A percentile compares a stretch with the other conserved stretches of the same genome.
These are phyloP conservation scores for Tetracentron sinense DNA, from an alignment of 164 flowering plant genomes.

Conservation along the genomic window DNA sequence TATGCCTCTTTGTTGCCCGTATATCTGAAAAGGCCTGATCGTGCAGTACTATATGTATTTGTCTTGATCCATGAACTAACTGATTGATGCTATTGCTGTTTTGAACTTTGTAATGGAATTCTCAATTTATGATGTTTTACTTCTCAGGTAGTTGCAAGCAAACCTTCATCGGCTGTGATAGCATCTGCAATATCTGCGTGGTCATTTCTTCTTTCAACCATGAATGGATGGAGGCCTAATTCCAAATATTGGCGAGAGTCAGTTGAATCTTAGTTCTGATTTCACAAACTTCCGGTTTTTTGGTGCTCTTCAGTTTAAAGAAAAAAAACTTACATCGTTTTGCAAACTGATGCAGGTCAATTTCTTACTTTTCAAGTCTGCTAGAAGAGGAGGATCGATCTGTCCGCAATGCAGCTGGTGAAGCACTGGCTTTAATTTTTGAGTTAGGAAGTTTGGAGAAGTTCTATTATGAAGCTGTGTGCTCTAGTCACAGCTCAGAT, in stretches of 20 bases:
- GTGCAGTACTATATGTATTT: not conserved
- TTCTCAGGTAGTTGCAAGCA: slow-evolving; percentile 57
- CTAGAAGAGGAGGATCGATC: slow-evolving; percentile 78
- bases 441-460: slow-evolving; percentile 64
- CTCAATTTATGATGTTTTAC: not conserved
- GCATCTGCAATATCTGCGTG: slow-evolving; percentile 77
- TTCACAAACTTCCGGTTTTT: not conserved
- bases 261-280: slow-evolving; percentile 21
- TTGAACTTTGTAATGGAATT: not conserved
- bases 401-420: slow-evolving; percentile 86
- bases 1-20: not conserved
- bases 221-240: slow-evolving; percentile 46
- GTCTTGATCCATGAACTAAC: not conserved
- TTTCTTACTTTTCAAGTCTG: slow-evolving; percentile 54
- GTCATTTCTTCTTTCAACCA: slow-evolving; percentile 76
- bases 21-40: not conserved
- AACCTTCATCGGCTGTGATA: slow-evolving; percentile 45
- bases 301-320: not conserved
- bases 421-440: slow-evolving; percentile 79
- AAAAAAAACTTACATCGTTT: not conserved
- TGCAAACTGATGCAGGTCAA: slow-evolving; percentile 50
- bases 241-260: slow-evolving; percentile 74
- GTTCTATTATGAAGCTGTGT: slow-evolving; percentile 33
- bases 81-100: not conserved
- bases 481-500: slow-evolving; percentile 28